Percentiles rank a stretch among this genome's conserved stretches.
These are phyloP conservation scores for Lasiodiplodia sp. DNA, from an alignment of 2,329 filamentous ascomycete species.

Conservation along the genomic window DNA sequence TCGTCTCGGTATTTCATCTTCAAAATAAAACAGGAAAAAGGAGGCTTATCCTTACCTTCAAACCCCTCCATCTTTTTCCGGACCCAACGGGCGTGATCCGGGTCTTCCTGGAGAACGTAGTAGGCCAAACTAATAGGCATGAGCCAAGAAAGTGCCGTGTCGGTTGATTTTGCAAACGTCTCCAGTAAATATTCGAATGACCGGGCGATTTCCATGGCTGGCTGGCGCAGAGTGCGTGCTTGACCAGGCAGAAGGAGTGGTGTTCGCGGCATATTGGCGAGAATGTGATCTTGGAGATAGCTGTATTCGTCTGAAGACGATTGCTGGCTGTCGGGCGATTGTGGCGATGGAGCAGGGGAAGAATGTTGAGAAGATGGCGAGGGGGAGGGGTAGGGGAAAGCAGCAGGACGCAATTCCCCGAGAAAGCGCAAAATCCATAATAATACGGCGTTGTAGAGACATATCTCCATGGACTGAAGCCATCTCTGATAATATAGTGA, in stretches of 20 bases:
- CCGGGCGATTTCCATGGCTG: slow-evolving; percentile 33
- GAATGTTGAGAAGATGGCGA: neutral
- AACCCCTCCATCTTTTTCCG: slow-evolving; percentile 29
- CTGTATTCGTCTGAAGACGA: slow-evolving; percentile 7
- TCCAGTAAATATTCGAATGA: slow-evolving; percentile 31
- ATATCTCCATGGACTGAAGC: slow-evolving; percentile 31
- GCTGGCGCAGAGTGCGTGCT: slow-evolving; percentile 24
- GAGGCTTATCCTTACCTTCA: slow-evolving; percentile 26
- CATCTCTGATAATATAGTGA: slow-evolving; percentile 29
- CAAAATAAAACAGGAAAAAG: neutral
- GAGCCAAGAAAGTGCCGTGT: slow-evolving; percentile 32
- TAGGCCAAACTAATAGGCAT: slow-evolving; percentile 34
- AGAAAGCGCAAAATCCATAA: slow-evolving; percentile 31
- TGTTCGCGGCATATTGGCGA: slow-evolving; percentile 3
- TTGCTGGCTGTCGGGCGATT: neutral
- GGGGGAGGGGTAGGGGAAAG: slow-evolving; percentile 11
- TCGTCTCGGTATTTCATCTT: slow-evolving; percentile 21
- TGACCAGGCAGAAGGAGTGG: slow-evolving; percentile 31
- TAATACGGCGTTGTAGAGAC: slow-evolving; percentile 32
- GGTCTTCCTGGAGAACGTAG: slow-evolving; percentile 30
- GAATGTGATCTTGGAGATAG: slow-evolving; percentile 4
- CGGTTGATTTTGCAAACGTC: slow-evolving; percentile 7
- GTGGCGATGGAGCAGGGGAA: slow-evolving; percentile 6
- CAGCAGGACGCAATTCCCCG: slow-evolving; percentile 13
- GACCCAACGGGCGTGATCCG: slow-evolving; percentile 30